phyloP scores from a whole-genome alignment of 805 yeast species.

The Ascoidea rubescens region DNA sequence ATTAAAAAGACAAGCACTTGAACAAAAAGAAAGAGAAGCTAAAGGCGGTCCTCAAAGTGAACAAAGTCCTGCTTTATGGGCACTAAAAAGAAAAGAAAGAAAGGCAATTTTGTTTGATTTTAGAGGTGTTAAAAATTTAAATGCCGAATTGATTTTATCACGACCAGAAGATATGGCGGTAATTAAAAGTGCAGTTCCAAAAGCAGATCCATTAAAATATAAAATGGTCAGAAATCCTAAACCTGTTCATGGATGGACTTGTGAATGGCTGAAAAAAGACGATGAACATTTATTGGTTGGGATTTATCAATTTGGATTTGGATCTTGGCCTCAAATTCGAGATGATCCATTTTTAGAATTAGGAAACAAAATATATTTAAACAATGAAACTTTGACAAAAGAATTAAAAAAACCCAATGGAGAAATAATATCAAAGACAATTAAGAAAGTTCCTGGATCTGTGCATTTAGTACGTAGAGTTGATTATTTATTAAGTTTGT shows the following conservation, averaged over 20 bases:
- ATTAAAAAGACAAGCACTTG: conserved; percentile 45
- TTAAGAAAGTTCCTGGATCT: conserved; percentile 74
- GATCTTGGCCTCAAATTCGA: conserved; percentile 86
- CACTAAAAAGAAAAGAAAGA: conserved; percentile 66
- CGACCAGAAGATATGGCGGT: conserved; percentile 78
- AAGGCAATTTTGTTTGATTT: conserved; percentile 84
- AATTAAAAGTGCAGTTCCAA: conserved; percentile 36
- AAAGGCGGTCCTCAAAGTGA: conserved; percentile 21
- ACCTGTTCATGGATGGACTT: conserved; percentile 81
- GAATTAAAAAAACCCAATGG: conserved; percentile 16
- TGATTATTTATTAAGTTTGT: conserved; percentile 65
- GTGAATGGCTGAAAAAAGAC: conserved; percentile 72
- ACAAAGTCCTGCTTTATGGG: conserved; percentile 38
- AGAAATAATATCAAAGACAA: conserved; percentile 18
- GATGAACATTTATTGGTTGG: conserved; percentile 85
- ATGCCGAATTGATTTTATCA: conserved; percentile 75
- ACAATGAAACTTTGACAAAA: conserved; percentile 20
- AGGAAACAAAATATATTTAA: conserved; percentile 70
- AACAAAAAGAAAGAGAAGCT: conserved; percentile 32
- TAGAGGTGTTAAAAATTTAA: conserved; percentile 74
- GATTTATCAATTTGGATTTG: conserved; percentile 85
- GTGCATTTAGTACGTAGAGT: conserved; percentile 87
- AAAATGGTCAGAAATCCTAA: conserved; percentile 51
- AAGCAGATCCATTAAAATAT: conserved; percentile 45
- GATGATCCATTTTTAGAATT: conserved; percentile 89